These are phyloP conservation scores for Diaporthe helianthi DNA, from an alignment of 2,329 filamentous ascomycete species.

Conservation along the genomic window DNA sequence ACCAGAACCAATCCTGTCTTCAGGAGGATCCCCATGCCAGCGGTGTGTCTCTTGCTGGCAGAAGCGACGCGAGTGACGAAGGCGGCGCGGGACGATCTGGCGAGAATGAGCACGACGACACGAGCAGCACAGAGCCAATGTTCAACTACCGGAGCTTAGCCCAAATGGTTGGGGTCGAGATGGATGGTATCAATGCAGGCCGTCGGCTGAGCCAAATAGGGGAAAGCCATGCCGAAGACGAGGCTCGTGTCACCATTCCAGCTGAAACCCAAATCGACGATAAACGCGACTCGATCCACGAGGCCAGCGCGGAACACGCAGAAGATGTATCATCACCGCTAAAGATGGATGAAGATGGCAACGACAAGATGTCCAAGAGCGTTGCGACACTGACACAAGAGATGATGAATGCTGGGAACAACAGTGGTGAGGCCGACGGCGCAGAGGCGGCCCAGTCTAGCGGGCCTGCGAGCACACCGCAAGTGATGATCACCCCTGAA, in stretches of 20 bases:
- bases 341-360: slow-evolving; percentile 15
- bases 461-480: slow-evolving; percentile 45
- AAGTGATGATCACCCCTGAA: slow-evolving; percentile 57
- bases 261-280: slow-evolving; percentile 34
- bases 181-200: slow-evolving; percentile 56
- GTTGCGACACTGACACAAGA: slow-evolving; percentile 30
- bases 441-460: slow-evolving; percentile 31
- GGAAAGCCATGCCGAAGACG: slow-evolving; percentile 29
- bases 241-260: slow-evolving; percentile 13
- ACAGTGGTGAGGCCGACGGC: slow-evolving; percentile 43
- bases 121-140: slow-evolving; percentile 72
- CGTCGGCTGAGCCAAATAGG: slow-evolving; percentile 42
- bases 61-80: slow-evolving; percentile 49
- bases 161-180: slow-evolving; percentile 76
- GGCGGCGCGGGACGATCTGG: slow-evolving; percentile 40
- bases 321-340: slow-evolving; percentile 39
- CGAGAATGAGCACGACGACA: slow-evolving; percentile 56
- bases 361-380: slow-evolving; percentile 35
- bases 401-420: slow-evolving; percentile 33
- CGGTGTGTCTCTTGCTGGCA: slow-evolving; percentile 57
- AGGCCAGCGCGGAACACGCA: slow-evolving; percentile 49
- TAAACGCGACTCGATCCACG: slow-evolving; percentile 35
- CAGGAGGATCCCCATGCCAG: slow-evolving; percentile 59
- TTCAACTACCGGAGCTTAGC: slow-evolving; percentile 92
- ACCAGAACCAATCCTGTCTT: slow-evolving; percentile 46